These are phyloP conservation scores for Fusarium siculi DNA, from an alignment of 2,329 filamentous ascomycete genomes.

Conservation along the genomic window DNA sequence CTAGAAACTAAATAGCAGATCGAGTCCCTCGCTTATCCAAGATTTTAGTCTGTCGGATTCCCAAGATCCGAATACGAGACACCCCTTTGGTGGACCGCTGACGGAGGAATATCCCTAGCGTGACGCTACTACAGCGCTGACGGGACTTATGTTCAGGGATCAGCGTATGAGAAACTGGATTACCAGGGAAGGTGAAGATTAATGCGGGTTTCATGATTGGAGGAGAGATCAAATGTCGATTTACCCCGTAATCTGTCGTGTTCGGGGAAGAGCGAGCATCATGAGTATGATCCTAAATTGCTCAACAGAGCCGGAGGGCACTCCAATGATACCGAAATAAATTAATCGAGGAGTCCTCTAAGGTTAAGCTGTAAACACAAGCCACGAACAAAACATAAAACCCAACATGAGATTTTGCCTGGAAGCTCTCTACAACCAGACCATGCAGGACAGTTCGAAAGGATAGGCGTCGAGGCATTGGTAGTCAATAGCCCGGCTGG, in stretches of 20 bases:
- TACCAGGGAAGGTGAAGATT: not conserved
- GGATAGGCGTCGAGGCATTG: too few species aligned
- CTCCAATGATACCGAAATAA: too few species aligned
- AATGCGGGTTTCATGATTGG: not conserved
- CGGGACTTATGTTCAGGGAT: not conserved
- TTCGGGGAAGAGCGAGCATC: not conserved
- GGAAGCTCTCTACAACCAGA: too few species aligned
- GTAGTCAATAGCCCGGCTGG: too few species aligned
- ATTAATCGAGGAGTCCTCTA: too few species aligned
- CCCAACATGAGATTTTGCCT: too few species aligned
- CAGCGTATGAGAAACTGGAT: not conserved
- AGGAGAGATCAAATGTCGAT: not conserved
- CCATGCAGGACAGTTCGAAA: too few species aligned
- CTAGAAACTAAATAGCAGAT: not conserved
- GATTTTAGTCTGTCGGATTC: not conserved
- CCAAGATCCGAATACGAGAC: constrained; percentile 12
- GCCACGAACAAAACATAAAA: too few species aligned
- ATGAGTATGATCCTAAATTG: not conserved
- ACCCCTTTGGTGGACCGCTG: constrained; percentile 11
- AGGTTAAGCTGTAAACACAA: too few species aligned
- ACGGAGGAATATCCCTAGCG: not conserved
- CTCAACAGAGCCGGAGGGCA: not conserved
- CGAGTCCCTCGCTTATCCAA: not conserved
- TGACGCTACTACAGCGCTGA: not conserved
- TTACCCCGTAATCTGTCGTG: not conserved